Percentiles rank a stretch among this genome's conserved stretches.
Conservation (phyloP, 495 filamentous ascomycete species). For the Penicillium taxi region DNA sequence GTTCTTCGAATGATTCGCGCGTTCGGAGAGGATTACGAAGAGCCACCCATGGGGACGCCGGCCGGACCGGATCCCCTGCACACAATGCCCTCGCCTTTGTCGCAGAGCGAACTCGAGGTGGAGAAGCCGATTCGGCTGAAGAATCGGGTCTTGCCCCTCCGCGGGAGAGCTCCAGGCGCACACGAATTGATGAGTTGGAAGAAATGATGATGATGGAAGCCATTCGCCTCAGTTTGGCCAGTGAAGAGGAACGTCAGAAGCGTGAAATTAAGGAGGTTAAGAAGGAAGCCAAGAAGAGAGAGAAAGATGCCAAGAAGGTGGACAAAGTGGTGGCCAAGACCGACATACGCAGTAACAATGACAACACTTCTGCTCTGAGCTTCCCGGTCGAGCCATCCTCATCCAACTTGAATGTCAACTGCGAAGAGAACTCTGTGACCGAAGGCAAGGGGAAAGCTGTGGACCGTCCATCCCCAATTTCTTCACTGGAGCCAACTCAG, state of each 20-base stretch:
- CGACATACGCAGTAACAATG: conserved; percentile 40
- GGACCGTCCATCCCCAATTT: conserved; percentile 42
- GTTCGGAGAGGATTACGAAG: conserved; percentile 39
- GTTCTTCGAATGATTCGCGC: conserved; percentile 42
- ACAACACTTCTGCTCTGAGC: conserved; percentile 32
- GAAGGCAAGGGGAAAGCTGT: conserved; percentile 83
- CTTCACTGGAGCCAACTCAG: conserved; percentile 3
- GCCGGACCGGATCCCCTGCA: conserved; percentile 38
- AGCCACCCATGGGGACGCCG: conserved; percentile 27
- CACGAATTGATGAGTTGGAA: conserved; percentile 77
- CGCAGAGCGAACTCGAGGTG: conserved; percentile 36
- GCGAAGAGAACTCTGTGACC: conserved; percentile 24
- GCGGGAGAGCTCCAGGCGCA: conserved; percentile 53
- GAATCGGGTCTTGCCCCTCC: conserved; percentile 42
- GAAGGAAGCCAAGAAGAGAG: conserved; percentile 74
- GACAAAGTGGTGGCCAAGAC: conserved; percentile 58
- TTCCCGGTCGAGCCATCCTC: conserved; percentile 21
- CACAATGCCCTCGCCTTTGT: conserved; percentile 45
- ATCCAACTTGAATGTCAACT: conserved; percentile 31
- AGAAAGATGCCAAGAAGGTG: conserved; percentile 75
- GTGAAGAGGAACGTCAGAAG: conserved; percentile 80
- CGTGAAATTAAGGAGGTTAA: conserved; percentile 71
- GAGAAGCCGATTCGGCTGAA: conserved; percentile 34
- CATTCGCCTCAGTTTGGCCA: conserved; percentile 76
- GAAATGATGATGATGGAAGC: conserved; percentile 99